phyloP scores from a whole-genome alignment of 2,329 filamentous ascomycete genomes.

The Exophiala alcalophila region DNA sequence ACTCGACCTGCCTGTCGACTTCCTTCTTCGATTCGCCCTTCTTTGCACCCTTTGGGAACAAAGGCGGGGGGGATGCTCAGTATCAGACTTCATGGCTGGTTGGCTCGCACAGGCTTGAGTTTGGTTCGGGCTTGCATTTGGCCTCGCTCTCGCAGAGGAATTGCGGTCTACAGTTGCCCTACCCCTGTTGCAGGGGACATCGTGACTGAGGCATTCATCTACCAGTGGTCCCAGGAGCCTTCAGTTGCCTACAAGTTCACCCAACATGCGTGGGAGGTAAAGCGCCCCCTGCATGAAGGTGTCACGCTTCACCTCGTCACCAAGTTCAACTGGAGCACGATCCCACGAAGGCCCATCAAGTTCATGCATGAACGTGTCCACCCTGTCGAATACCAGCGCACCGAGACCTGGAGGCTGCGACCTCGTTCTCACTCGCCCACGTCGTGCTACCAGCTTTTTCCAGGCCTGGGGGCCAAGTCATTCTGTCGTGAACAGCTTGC shows the following conservation, averaged over 20 bases:
- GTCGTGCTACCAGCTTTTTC: conserved; percentile 15
- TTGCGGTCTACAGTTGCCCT: too few relatives aligned
- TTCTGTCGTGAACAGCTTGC: conserved; percentile 14
- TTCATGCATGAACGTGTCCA: conserved; percentile 6
- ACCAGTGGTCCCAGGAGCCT: too few relatives aligned
- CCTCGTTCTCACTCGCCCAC: conserved; percentile 18
- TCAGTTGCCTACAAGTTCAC: too few relatives aligned
- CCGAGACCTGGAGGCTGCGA: conserved; percentile 9
- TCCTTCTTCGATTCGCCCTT: neutral
- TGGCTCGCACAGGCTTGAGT: too few relatives aligned
- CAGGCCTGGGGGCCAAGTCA: conserved; percentile 12
- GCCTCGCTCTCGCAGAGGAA: too few relatives aligned
- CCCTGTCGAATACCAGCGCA: conserved; percentile 11
- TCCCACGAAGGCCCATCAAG: conserved; percentile 9
- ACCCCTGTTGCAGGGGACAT: too few relatives aligned
- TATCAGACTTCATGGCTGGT: too few relatives aligned
- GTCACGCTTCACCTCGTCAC: conserved; percentile 20
- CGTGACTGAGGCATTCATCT: too few relatives aligned
- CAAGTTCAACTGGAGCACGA: conserved; percentile 8
- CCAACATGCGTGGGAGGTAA: too few relatives aligned
- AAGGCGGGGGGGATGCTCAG: too few relatives aligned
- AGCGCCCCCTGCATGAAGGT: conserved; percentile 15
- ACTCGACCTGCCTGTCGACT: conserved; percentile 6
- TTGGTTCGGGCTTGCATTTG: too few relatives aligned
- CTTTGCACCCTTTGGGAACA: too few relatives aligned